Conservation (phyloP, 2,329 filamentous ascomycete genomes). For the Talaromyces sp. region DNA sequence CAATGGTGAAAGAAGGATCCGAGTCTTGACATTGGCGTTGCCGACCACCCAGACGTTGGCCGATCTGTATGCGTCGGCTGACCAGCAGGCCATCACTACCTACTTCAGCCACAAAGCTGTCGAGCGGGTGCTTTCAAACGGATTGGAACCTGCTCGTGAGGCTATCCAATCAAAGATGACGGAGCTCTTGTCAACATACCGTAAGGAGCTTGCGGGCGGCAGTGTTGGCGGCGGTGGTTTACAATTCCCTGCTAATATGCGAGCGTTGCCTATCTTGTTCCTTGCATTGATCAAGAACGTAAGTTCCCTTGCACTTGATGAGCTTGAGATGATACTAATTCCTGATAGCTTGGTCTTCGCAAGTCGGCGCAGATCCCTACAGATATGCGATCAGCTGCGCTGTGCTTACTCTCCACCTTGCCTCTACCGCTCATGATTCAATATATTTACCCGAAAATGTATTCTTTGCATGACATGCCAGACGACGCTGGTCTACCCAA, state of each 20-base stretch:
- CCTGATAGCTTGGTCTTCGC: conserved; percentile 65
- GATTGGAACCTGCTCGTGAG: conserved; percentile 86
- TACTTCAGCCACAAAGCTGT: conserved; percentile 98
- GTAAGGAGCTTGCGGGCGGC: conserved; percentile 92
- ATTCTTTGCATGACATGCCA: conserved; percentile 93
- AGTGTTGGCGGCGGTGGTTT: conserved; percentile 90
- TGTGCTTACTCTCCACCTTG: conserved; percentile 90
- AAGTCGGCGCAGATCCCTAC: conserved; percentile 92
- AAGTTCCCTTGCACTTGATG: conserved; percentile 32
- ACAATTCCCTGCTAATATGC: conserved; percentile 89
- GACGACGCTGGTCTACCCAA: conserved; percentile 86
- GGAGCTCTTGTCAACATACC: conserved; percentile 90
- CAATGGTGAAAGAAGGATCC: conserved; percentile 92
- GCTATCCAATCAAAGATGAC: conserved; percentile 86
- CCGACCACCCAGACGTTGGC: conserved; percentile 89
- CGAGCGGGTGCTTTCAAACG: conserved; percentile 78
- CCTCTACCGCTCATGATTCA: conserved; percentile 86
- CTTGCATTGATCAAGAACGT: conserved; percentile 95
- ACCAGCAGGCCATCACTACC: conserved; percentile 86
- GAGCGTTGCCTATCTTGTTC: conserved; percentile 85
- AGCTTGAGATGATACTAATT: neutral
- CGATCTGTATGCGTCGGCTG: conserved; percentile 89
- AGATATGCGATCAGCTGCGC: conserved; percentile 86
- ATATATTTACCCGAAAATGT: conserved; percentile 83
- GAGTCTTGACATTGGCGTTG: conserved; percentile 87